Base-by-base conservation (phyloP, 2,329 filamentous ascomycete species). In the Beauveria sp. region DNA sequence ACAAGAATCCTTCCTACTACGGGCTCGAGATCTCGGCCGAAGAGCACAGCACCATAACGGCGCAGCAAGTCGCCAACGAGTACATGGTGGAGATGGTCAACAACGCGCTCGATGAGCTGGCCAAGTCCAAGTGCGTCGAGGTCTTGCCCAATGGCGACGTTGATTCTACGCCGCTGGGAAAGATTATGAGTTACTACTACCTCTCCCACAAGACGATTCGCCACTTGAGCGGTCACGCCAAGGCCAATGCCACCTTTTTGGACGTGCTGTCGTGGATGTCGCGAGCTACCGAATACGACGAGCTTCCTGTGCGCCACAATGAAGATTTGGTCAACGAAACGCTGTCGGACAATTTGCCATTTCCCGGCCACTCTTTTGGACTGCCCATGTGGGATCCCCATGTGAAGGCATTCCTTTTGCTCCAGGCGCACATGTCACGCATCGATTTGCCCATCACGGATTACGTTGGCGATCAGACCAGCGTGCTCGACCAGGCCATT, bases 141-240 rank as follows among this genome's bases (percentile, higher is more conserved):
- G 81, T 96, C 3, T 89, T 91, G 68, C 87, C 88, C 50, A 96
- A 94, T 65, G 93, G 93, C 48, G 89, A 96, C 67, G 87, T 99
- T 30, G 90, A 96, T 67, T 80, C 93, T 0, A 97, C 94, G 0
- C 88, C 93, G 0, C 82, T 97, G 7, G 94, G 94, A 68, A 97
- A 96, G 78, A 97, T 99, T 70, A 97, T 97, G 91, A 96, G 90
- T 73, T 99, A 97, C 80, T 99, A 99, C 80, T 99, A 99, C 71
- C 86, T 94, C 53, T 96, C 92, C 0, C 94, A 99, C 77, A 90
- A 90, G 75, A 99, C 94, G 0, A 92, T 99, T 68, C 90, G 94
- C 1, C 87, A 91, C 68, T 83, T 99, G 7, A 85, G 90, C 64
- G 81, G 84, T 52, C 83, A 93, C 66, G 90, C 89, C 26, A 93